Percentiles rank a stretch among this genome's conserved stretches.
Conservation (phyloP, 148 eudicot species). For the Cornus kousa region DNA sequence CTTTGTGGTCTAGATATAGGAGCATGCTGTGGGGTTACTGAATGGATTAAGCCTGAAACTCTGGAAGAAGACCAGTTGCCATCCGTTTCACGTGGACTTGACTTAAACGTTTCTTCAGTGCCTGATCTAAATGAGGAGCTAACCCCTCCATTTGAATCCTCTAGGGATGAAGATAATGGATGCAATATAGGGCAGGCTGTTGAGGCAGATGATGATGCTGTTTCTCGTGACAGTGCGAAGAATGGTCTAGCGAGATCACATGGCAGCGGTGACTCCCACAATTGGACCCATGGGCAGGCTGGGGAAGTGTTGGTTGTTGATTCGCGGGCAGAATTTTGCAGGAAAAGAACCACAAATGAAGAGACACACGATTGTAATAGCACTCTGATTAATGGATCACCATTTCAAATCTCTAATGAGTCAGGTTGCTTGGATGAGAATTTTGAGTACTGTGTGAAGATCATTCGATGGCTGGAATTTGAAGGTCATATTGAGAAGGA, state of each 20-base stretch:
- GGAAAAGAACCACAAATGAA: slow-evolving; percentile 58
- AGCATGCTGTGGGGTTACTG: slow-evolving; percentile 31
- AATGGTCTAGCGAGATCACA: slow-evolving; percentile 46
- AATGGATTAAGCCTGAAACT: slow-evolving; percentile 35
- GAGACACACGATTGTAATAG: slow-evolving; percentile 79
- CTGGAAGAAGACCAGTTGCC: slow-evolving; percentile 37
- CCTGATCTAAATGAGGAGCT: slow-evolving; percentile 89
- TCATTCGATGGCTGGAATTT: slow-evolving; percentile 67
- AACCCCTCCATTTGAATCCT: slow-evolving; percentile 69
- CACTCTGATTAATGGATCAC: slow-evolving; percentile 51
- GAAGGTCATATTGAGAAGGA: slow-evolving; percentile 60
- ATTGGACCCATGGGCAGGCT: slow-evolving; percentile 36
- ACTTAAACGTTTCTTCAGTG: slow-evolving; percentile 72
- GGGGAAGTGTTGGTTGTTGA: slow-evolving; percentile 59
- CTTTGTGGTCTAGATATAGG: slow-evolving; percentile 36
- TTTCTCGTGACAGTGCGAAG: slow-evolving; percentile 49
- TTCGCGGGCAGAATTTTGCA: slow-evolving; percentile 26
- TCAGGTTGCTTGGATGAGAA: slow-evolving; percentile 59
- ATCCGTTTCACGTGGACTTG: slow-evolving; percentile 53
- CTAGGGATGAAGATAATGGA: slow-evolving; percentile 63
- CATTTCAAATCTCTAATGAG: slow-evolving; percentile 29
- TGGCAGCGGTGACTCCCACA: slow-evolving; percentile 60
- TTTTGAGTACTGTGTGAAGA: slow-evolving; percentile 78
- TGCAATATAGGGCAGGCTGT: slow-evolving; percentile 31
- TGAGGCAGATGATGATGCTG: slow-evolving; percentile 61